Percentiles rank a stretch among this genome's conserved stretches.
Evolutionary conservation across 2,329 filamentous ascomycete species (phyloP).

Genomic region (Colletotrichum acutatum): DNA sequence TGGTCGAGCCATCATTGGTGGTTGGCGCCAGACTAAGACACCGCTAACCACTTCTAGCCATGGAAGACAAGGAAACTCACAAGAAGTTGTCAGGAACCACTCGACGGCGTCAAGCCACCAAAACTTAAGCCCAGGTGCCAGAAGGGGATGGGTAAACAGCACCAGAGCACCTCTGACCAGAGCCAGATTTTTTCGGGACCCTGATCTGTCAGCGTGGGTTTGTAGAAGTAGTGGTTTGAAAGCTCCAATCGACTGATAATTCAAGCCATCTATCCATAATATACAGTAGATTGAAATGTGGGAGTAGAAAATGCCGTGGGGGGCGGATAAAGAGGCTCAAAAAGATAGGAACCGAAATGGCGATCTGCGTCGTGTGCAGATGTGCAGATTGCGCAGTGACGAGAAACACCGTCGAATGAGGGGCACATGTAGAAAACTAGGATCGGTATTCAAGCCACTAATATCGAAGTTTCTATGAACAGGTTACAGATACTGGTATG

Average conservation of each 20-base stretch:
- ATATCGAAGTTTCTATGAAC: constrained; percentile 25
- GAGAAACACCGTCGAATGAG: neutral
- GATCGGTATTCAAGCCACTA: neutral
- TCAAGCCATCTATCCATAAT: no score
- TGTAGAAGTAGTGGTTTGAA: neutral
- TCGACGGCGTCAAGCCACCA: constrained; percentile 8
- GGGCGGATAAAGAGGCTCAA: neutral
- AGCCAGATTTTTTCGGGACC: neutral
- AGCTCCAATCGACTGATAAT: no score
- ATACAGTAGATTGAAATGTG: neutral
- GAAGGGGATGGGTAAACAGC: neutral
- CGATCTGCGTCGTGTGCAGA: neutral
- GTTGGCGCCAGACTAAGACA: neutral
- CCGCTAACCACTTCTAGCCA: constrained; percentile 15
- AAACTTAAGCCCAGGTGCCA: neutral
- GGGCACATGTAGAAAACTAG: neutral
- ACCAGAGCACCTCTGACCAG: neutral
- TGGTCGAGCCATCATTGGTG: constrained; percentile 17
- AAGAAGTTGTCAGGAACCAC: neutral
- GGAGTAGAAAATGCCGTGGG: neutral
- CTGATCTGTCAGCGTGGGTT: neutral
- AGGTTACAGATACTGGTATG: constrained; percentile 8
- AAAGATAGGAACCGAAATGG: neutral
- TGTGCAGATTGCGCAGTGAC: neutral
- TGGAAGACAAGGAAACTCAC: constrained; percentile 2